These are phyloP conservation scores for Sporobolomyces roseus DNA, from an alignment of 768 basidiomycete genomes.

Conservation along the genomic window DNA sequence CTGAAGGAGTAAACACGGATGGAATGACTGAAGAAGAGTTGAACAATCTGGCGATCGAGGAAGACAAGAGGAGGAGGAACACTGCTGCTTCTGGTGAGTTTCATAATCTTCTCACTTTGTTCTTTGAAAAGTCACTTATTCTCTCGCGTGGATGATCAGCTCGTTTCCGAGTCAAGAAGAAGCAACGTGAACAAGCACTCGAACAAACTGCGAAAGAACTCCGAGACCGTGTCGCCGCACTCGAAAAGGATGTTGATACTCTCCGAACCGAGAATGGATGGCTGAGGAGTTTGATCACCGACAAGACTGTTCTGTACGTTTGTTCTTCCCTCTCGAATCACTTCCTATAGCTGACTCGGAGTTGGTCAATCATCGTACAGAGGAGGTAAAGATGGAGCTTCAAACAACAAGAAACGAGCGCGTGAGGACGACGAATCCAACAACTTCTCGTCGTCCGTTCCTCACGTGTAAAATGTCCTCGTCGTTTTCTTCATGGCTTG, in stretches of 20 bases:
- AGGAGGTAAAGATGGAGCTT: slow-evolving; percentile 18
- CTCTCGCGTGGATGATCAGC: slow-evolving; percentile 45
- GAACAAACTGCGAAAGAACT: slow-evolving; percentile 81
- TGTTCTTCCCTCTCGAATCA: slow-evolving; percentile 56
- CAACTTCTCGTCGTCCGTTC: slow-evolving; percentile 3
- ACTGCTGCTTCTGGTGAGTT: slow-evolving; percentile 70
- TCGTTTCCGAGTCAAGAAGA: slow-evolving; percentile 91
- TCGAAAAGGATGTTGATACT: slow-evolving; percentile 87
- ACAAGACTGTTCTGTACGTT: slow-evolving; percentile 31
- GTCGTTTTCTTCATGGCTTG: neutral
- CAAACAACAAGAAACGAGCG: slow-evolving; percentile 26
- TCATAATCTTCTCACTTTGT: neutral
- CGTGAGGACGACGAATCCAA: slow-evolving; percentile 25
- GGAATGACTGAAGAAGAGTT: slow-evolving; percentile 31
- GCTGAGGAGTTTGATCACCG: slow-evolving; percentile 83
- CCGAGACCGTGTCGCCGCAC: slow-evolving; percentile 68
- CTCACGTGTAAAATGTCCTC: slow-evolving; percentile 20
- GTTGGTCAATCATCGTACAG: neutral
- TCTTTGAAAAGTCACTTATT: neutral
- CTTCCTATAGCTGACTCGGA: neutral
- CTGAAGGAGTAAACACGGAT: slow-evolving; percentile 27
- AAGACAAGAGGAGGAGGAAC: slow-evolving; percentile 90
- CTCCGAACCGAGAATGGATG: slow-evolving; percentile 85
- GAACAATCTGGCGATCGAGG: slow-evolving; percentile 56
- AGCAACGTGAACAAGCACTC: slow-evolving; percentile 84